Evolutionary conservation across 2,329 filamentous ascomycete genomes (phyloP), one percentile per base, ranked within the genome.

Genomic region (Coniochaeta sp.): DNA sequence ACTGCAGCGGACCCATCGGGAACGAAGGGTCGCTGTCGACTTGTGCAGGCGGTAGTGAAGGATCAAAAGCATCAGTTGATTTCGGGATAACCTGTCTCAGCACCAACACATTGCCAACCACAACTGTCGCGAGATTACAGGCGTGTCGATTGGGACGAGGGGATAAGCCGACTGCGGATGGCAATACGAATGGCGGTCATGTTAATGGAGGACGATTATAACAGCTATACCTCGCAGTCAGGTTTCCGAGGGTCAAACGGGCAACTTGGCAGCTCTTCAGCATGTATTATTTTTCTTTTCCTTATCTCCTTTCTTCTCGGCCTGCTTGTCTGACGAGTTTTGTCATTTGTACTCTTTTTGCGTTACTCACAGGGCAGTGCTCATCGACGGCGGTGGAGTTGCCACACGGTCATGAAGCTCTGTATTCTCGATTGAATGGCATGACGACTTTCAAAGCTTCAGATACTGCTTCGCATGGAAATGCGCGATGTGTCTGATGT

Each of bases 261-360:
- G 60, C 62, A 63, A 63, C 65, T 65, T 60, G 60, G 65, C 63
- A 66, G 67, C 67, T 69, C 64, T 68, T 68, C 67, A 66, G 66
- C 67, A 66, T 72, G 67, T 71, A 70, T 70, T 71, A 70, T 63
- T 60, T 36, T 36, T 33, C 31, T 33, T 33, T 62, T 64, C 63
- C 61, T 61, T 66, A 61, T 67, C 59, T 62, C 61, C 60, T 64
- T 64, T 61, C 61, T 63, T 62, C 63, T 58, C 34, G 38, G 47
- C 58, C 52, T 61, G 26, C 33, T 55, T 47, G 61, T 64, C 62
- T 59, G 61, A 57, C 54, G 31, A 34, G 54, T 65, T 22, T 58
- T 56, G 61, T 60, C 61, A 59, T 60, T 61, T 63, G 62, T 66
- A 61, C 64, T 63, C 58, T 44, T 6, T 55, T 26, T 52, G 12